These are phyloP conservation scores for Phragmites australis DNA, from an alignment of 176 grass and related monocot species.

Conservation along the genomic window DNA sequence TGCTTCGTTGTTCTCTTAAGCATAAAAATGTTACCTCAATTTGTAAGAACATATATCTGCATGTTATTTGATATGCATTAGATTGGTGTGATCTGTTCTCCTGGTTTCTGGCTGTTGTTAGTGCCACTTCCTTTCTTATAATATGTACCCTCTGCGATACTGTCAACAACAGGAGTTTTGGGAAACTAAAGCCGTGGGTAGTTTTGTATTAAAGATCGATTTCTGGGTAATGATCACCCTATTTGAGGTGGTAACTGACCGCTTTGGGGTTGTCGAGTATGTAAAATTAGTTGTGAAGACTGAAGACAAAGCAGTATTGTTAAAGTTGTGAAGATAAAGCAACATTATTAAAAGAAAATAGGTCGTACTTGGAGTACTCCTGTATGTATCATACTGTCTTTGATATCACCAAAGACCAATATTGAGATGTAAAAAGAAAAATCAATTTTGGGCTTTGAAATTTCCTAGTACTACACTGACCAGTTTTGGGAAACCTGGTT, in stretches of 20 bases:
- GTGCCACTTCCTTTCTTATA: not conserved
- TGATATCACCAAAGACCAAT: not conserved
- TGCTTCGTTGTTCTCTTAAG: slow-evolving; percentile 9
- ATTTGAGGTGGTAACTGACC: not conserved
- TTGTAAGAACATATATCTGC: not conserved
- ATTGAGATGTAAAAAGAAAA: not conserved
- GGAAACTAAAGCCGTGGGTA: not conserved
- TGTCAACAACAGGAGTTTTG: not conserved
- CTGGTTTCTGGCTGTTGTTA: not conserved
- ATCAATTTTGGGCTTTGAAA: not conserved
- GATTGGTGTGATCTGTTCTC: not conserved
- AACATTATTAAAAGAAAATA: not conserved
- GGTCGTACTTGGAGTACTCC: not conserved
- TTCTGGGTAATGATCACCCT: not conserved
- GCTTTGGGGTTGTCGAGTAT: not conserved
- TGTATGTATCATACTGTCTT: not conserved
- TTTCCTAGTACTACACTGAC: too few relatives aligned
- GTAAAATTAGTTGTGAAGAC: slow-evolving; percentile 7
- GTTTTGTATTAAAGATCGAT: not conserved
- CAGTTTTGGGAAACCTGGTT: not conserved
- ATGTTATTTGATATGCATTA: slow-evolving; percentile 1
- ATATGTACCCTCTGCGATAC: not conserved
- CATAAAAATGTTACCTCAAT: not conserved
- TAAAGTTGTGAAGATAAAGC: too few relatives aligned
- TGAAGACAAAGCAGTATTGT: not conserved